A percentile compares a stretch with the other conserved stretches of the same genome.
Conservation (phyloP, 352 stramenopile genomes). For the Peronospora belbahrii region DNA sequence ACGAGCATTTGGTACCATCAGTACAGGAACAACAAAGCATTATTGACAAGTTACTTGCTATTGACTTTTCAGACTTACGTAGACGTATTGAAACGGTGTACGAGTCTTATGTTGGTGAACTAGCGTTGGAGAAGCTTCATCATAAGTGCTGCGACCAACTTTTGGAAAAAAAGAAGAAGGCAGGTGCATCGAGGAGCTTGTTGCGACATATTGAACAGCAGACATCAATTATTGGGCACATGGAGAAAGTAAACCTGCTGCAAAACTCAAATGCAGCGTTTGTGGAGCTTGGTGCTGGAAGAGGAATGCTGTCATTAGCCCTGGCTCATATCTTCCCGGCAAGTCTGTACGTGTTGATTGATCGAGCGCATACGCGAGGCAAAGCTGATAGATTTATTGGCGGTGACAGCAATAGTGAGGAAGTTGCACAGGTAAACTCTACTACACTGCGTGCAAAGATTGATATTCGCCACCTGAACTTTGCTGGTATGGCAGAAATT, state of each 20-base stretch:
- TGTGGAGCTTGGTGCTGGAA: slow-evolving; percentile 65
- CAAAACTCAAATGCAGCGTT: slow-evolving; percentile 36
- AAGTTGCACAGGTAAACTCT: slow-evolving; percentile 17
- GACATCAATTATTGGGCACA: slow-evolving; percentile 73
- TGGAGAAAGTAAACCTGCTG: slow-evolving; percentile 50
- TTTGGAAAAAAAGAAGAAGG: slow-evolving; percentile 49
- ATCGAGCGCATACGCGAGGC: slow-evolving; percentile 57
- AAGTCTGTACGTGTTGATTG: slow-evolving; percentile 69
- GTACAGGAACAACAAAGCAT: slow-evolving; percentile 49
- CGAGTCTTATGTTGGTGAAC: slow-evolving; percentile 42
- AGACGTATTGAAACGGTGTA: slow-evolving; percentile 47
- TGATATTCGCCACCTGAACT: slow-evolving; percentile 79
- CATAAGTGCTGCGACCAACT: slow-evolving; percentile 58
- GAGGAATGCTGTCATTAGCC: slow-evolving; percentile 73
- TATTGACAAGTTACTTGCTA: slow-evolving; percentile 55
- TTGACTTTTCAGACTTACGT: slow-evolving; percentile 52
- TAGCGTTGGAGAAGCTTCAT: slow-evolving; percentile 58
- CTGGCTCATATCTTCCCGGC: slow-evolving; percentile 54
- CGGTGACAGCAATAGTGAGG: slow-evolving; percentile 14
- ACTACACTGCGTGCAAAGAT: slow-evolving; percentile 65
- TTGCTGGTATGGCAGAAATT: slow-evolving; percentile 54
- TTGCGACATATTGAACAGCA: slow-evolving; percentile 81
- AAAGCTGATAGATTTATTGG: slow-evolving; percentile 75
- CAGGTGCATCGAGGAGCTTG: slow-evolving; percentile 47
- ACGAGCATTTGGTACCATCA: slow-evolving; percentile 33